Percentiles rank a stretch among this genome's conserved stretches.
These are phyloP conservation scores for Parietaria judaica DNA, from an alignment of 306 rosid species.

Conservation along the genomic window DNA sequence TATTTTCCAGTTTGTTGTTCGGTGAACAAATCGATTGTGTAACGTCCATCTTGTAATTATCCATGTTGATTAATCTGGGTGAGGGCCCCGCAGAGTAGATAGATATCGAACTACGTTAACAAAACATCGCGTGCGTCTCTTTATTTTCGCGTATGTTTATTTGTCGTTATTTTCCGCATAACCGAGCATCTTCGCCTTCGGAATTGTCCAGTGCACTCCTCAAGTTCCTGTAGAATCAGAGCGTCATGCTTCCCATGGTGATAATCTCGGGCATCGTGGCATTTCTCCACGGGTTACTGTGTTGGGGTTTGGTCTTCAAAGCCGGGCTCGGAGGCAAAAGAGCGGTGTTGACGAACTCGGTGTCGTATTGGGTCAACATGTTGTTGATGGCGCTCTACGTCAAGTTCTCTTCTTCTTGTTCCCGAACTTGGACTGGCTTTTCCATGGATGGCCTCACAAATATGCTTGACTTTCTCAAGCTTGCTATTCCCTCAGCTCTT, in stretches of 20 bases:
- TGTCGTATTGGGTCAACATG: conserved; percentile 47
- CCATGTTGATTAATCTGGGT: too few relatives aligned
- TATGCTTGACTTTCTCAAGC: conserved; percentile 37
- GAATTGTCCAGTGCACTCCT: conserved; percentile 28
- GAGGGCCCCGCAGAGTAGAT: too few relatives aligned
- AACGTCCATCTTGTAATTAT: too few relatives aligned
- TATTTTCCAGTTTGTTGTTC: too few relatives aligned
- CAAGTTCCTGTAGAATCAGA: conserved; percentile 52
- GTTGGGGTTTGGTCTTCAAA: conserved; percentile 41
- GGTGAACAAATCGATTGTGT: too few relatives aligned
- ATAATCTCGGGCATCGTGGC: conserved; percentile 41
- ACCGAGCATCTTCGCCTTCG: not conserved
- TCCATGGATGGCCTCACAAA: conserved; percentile 43
- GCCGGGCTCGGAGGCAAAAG: conserved; percentile 38
- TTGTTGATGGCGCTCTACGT: conserved; percentile 31
- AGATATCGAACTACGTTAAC: too few relatives aligned
- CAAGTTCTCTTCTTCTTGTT: conserved; percentile 28
- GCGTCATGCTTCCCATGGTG: conserved; percentile 49
- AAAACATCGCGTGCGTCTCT: too few relatives aligned
- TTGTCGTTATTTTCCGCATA: too few relatives aligned
- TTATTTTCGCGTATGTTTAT: too few relatives aligned
- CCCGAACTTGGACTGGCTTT: conserved; percentile 47
- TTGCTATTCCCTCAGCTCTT: conserved; percentile 50
- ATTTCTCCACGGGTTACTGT: conserved; percentile 32
- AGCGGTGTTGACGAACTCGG: conserved; percentile 41